phyloP scores from a whole-genome alignment of 371 early-diverging fungal species.

The Fennellomyces sp. region DNA sequence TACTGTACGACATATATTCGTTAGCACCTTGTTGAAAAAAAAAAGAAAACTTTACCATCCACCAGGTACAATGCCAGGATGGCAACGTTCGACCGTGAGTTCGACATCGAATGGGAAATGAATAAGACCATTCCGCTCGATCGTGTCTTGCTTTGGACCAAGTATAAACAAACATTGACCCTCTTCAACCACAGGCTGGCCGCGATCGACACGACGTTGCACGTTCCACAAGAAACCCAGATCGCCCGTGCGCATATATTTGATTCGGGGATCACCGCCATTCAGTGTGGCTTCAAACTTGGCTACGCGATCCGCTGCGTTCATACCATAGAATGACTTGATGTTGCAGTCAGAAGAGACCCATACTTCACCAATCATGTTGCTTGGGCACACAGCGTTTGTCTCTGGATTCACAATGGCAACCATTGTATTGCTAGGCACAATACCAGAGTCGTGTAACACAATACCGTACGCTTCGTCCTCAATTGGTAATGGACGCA shows the following conservation, averaged over 20 bases:
- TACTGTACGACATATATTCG: constrained; percentile 16
- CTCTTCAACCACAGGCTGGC: constrained; percentile 51
- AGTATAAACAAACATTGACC: constrained; percentile 79
- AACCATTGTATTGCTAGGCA: constrained; percentile 77
- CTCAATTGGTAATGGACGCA: constrained; percentile 57
- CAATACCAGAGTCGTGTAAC: constrained; percentile 82
- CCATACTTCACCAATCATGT: constrained; percentile 89
- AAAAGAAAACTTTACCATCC: constrained; percentile 53
- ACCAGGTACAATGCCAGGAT: constrained; percentile 51
- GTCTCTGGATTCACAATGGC: constrained; percentile 86
- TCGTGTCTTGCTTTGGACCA: constrained; percentile 71
- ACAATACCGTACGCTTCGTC: constrained; percentile 61
- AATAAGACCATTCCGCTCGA: constrained; percentile 72
- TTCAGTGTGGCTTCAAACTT: constrained; percentile 56
- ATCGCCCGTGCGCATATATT: constrained; percentile 84
- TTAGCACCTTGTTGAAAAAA: too few relatives aligned
- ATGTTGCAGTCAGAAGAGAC: constrained; percentile 74
- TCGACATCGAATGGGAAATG: constrained; percentile 81
- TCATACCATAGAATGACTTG: constrained; percentile 40
- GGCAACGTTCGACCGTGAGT: constrained; percentile 66
- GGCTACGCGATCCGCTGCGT: constrained; percentile 22
- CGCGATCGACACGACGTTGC: constrained; percentile 40
- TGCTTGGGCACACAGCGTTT: constrained; percentile 62
- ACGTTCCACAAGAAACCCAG: constrained; percentile 82
- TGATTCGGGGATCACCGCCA: constrained; percentile 65